phyloP scores from a whole-genome alignment of 331 rosid genomes.

The Quercus phellos region DNA sequence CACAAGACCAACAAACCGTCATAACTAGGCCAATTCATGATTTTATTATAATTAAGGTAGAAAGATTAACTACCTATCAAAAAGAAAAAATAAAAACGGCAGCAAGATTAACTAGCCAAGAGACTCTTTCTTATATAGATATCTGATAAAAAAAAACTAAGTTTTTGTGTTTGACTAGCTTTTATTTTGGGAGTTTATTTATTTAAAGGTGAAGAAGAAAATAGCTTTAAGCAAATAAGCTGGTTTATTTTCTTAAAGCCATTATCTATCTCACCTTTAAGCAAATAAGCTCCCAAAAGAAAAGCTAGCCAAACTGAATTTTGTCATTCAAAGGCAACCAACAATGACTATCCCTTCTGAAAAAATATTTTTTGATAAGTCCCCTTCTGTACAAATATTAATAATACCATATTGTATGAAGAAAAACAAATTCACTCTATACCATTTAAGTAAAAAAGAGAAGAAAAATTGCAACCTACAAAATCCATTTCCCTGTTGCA shows the following conservation, averaged over 20 bases:
- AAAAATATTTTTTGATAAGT: neutral
- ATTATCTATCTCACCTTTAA: too few relatives aligned
- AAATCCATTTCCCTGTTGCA: neutral
- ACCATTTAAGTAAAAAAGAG: neutral
- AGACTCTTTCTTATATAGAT: neutral
- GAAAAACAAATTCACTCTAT: neutral
- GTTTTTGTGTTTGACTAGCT: too few relatives aligned
- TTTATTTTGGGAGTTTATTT: too few relatives aligned
- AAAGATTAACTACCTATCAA: neutral
- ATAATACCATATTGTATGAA: neutral
- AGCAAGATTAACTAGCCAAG: neutral
- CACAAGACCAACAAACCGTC: neutral
- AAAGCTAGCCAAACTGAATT: neutral
- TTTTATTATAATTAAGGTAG: too few relatives aligned
- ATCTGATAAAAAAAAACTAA: neutral
- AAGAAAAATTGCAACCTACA: neutral
- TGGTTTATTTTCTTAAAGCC: too few relatives aligned
- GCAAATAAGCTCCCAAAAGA: too few relatives aligned
- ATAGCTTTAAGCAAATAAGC: too few relatives aligned
- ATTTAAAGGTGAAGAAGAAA: too few relatives aligned
- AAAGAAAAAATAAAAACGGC: too few relatives aligned
- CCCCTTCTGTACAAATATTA: neutral
- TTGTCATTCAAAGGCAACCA: neutral
- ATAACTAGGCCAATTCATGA: neutral
- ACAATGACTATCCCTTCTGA: neutral